Evolutionary conservation across 768 basidiomycete genomes (phyloP).

Genomic region (Daedaleopsis sinensis): DNA sequence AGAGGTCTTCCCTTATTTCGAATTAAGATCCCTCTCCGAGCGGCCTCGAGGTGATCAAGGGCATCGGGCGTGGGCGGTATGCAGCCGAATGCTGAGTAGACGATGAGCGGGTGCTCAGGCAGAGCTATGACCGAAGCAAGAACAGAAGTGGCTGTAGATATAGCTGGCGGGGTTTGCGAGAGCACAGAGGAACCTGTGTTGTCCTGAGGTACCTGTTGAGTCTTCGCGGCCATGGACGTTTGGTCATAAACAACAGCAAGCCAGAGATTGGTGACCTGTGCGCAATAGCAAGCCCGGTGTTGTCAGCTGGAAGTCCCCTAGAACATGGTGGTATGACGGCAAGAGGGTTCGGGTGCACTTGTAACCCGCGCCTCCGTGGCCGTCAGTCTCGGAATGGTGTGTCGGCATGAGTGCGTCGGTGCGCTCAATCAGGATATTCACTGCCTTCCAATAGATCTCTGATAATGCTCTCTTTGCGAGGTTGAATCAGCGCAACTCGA

Average conservation of each 20-base stretch:
- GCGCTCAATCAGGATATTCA: no score
- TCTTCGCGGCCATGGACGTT: constrained; percentile 31
- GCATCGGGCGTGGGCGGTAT: constrained; percentile 27
- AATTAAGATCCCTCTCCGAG: constrained; percentile 51
- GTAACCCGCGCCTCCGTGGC: no score
- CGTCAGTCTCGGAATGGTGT: no score
- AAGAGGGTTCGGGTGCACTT: neutral
- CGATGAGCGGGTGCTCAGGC: constrained; percentile 45
- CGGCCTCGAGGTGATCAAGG: constrained; percentile 55
- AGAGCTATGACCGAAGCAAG: constrained; percentile 52
- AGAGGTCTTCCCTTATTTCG: constrained; percentile 42
- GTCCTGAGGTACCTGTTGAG: constrained; percentile 28
- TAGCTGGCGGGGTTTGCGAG: constrained; percentile 32
- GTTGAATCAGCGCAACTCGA: neutral
- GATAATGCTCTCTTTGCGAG: neutral
- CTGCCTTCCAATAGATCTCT: no score
- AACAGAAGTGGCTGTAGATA: constrained; percentile 42
- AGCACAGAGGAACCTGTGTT: constrained; percentile 34
- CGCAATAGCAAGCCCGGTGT: neutral
- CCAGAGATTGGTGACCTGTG: neutral
- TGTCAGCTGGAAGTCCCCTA: neutral
- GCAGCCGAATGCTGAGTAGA: constrained; percentile 48
- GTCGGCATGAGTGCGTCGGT: no score
- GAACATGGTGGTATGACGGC: constrained; percentile 17
- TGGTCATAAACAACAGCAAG: constrained; percentile 3